These are phyloP conservation scores for Colletotrichum sp. DNA, from an alignment of 2,329 filamentous ascomycete genomes.

Conservation along the genomic window DNA sequence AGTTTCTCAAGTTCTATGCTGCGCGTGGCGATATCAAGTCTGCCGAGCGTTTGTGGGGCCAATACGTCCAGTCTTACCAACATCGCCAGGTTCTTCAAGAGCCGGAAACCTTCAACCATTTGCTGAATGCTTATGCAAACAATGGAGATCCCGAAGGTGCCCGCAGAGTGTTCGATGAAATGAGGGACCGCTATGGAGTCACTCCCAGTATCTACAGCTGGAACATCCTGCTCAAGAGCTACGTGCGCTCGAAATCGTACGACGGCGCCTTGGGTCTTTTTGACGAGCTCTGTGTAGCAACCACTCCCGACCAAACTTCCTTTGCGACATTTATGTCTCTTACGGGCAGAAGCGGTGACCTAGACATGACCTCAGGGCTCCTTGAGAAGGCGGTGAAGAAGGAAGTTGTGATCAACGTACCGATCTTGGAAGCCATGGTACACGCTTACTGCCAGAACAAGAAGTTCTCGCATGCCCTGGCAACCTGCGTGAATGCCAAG, in stretches of 20 bases:
- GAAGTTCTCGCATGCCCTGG: slow-evolving; percentile 39
- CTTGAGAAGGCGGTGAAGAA: slow-evolving; percentile 68
- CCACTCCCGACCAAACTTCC: slow-evolving; percentile 65
- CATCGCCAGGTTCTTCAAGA: slow-evolving; percentile 34
- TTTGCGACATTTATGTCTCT: slow-evolving; percentile 79
- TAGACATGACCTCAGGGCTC: slow-evolving; percentile 70
- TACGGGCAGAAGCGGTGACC: slow-evolving; percentile 73
- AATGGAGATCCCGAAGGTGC: slow-evolving; percentile 68
- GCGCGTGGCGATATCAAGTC: slow-evolving; percentile 49
- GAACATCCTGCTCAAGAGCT: slow-evolving; percentile 79
- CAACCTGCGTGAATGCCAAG: slow-evolving; percentile 54
- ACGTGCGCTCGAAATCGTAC: slow-evolving; percentile 70
- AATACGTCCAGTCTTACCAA: slow-evolving; percentile 41
- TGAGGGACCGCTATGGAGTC: slow-evolving; percentile 60
- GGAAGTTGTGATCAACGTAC: slow-evolving; percentile 59
- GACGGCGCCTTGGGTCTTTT: slow-evolving; percentile 70
- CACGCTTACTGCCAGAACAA: slow-evolving; percentile 64
- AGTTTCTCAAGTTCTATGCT: slow-evolving; percentile 55
- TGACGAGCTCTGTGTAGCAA: slow-evolving; percentile 55
- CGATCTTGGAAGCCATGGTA: slow-evolving; percentile 62
- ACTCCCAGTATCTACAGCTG: slow-evolving; percentile 66
- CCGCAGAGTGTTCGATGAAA: slow-evolving; percentile 65
- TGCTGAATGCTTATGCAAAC: slow-evolving; percentile 75
- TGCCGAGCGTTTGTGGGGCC: slow-evolving; percentile 50
- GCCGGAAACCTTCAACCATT: slow-evolving; percentile 53